These are phyloP conservation scores for Periconia sp. DNA, from an alignment of 2,329 filamentous ascomycete genomes.

Conservation along the genomic window DNA sequence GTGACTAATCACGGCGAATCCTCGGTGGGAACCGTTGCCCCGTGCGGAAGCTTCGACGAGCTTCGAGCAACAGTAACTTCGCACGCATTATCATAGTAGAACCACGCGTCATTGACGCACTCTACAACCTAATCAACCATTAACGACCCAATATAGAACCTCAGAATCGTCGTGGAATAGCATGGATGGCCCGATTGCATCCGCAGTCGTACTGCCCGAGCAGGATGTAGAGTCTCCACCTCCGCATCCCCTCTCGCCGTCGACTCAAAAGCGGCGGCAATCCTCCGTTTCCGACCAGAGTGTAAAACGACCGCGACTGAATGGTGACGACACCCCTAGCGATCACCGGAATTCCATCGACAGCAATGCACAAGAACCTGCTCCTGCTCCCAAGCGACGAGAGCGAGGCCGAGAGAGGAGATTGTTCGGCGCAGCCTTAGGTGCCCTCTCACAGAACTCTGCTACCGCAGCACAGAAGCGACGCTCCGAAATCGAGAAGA, in stretches of 20 bases:
- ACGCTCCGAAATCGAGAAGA: slow-evolving; percentile 80
- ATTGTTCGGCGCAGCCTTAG: slow-evolving; percentile 82
- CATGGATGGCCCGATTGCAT: slow-evolving; percentile 56
- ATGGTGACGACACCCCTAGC: slow-evolving; percentile 32
- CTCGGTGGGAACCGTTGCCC: slow-evolving; percentile 22
- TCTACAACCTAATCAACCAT: background rate
- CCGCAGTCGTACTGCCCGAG: slow-evolving; percentile 61
- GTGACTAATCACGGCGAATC: slow-evolving; percentile 7
- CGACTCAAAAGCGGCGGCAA: slow-evolving; percentile 57
- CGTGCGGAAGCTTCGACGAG: slow-evolving; percentile 31
- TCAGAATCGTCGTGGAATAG: too few relatives aligned
- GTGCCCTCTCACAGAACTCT: slow-evolving; percentile 76
- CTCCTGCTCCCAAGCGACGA: slow-evolving; percentile 57
- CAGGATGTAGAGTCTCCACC: slow-evolving; percentile 29
- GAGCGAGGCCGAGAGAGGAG: slow-evolving; percentile 86
- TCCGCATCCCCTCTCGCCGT: slow-evolving; percentile 39
- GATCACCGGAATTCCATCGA: slow-evolving; percentile 25
- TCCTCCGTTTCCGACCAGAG: slow-evolving; percentile 59
- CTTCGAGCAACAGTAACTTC: slow-evolving; percentile 7
- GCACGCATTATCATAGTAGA: slow-evolving; percentile 4
- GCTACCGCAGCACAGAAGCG: slow-evolving; percentile 67
- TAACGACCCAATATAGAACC: too few relatives aligned
- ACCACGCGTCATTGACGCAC: background rate
- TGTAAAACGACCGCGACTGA: slow-evolving; percentile 60
- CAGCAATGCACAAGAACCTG: slow-evolving; percentile 44